These are phyloP conservation scores for Juglanconis oblonga DNA, from an alignment of 2,329 filamentous ascomycete species.

Conservation along the genomic window DNA sequence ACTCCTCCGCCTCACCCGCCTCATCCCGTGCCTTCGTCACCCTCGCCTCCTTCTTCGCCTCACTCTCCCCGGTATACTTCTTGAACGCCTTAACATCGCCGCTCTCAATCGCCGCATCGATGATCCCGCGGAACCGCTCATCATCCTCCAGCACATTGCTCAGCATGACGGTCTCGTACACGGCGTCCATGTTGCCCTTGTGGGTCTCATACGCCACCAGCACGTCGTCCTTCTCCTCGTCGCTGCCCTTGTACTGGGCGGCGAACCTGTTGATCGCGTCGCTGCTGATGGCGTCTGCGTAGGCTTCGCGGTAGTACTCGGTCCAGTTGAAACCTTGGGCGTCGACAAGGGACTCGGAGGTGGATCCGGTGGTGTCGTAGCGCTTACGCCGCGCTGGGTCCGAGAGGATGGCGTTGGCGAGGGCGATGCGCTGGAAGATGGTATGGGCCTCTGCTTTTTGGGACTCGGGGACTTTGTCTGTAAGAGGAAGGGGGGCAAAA, in stretches of 20 bases:
- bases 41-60: conserved; percentile 58
- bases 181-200: conserved; percentile 70
- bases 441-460: conserved; percentile 71
- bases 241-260: conserved; percentile 75
- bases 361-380: conserved; percentile 89
- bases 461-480: conserved; percentile 74
- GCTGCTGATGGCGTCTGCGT: conserved; percentile 69
- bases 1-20: conserved; percentile 68
- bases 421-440: conserved; percentile 86
- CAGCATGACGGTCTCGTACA: conserved; percentile 85
- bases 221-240: conserved; percentile 79
- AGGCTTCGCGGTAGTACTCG: conserved; percentile 85
- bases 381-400: conserved; percentile 75
- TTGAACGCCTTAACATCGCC: conserved; percentile 65
- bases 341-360: conserved; percentile 75
- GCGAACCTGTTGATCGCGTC: conserved; percentile 76
- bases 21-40: conserved; percentile 64
- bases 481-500: background rate
- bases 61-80: conserved; percentile 72
- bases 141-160: conserved; percentile 83
- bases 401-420: conserved; percentile 90
- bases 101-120: conserved; percentile 73
- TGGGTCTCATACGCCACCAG: conserved; percentile 70
- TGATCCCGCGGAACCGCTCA: conserved; percentile 74
- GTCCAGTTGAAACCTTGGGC: conserved; percentile 84